These are phyloP conservation scores for Biscutella auriculata DNA, from an alignment of 441 rosid species.

Conservation along the genomic window DNA sequence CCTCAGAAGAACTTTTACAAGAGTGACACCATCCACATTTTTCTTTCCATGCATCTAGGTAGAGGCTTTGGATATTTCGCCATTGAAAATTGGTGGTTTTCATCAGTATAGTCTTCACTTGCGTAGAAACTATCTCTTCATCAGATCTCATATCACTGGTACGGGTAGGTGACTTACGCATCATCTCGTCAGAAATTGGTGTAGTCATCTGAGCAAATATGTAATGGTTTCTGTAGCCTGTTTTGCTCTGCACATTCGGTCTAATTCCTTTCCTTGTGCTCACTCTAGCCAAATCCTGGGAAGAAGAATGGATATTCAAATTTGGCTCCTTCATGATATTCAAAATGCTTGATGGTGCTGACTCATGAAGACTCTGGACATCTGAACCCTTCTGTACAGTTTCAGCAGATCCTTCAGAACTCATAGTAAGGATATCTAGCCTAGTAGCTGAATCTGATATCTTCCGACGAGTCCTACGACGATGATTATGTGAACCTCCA, in stretches of 20 bases:
- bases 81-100: slow-evolving; percentile 46
- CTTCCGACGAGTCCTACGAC: slow-evolving; percentile 30
- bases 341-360: slow-evolving; percentile 28
- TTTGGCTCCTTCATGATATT: slow-evolving; percentile 28
- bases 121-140: slow-evolving; percentile 57
- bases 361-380: slow-evolving; percentile 29
- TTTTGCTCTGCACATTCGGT: slow-evolving; percentile 24
- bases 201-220: slow-evolving; percentile 67
- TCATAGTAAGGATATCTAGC: slow-evolving; percentile 27
- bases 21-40: slow-evolving; percentile 95
- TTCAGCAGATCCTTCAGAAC: slow-evolving; percentile 71
- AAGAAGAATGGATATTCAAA: slow-evolving; percentile 21
- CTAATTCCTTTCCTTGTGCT: slow-evolving; percentile 23
- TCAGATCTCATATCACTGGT: slow-evolving; percentile 30
- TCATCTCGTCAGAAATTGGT: slow-evolving; percentile 51
- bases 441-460: slow-evolving; percentile 23
- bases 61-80: slow-evolving; percentile 37
- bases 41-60: slow-evolving; percentile 45
- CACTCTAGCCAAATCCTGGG: slow-evolving; percentile 17
- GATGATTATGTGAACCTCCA: slow-evolving; percentile 28
- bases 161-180: slow-evolving; percentile 36
- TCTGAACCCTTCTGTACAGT: slow-evolving; percentile 37
- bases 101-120: slow-evolving; percentile 70
- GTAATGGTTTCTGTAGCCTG: slow-evolving; percentile 56
- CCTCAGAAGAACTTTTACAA: slow-evolving; percentile 51